These are phyloP conservation scores for Aspergillus vadensis DNA, from an alignment of 2,329 filamentous ascomycete species.

Conservation along the genomic window DNA sequence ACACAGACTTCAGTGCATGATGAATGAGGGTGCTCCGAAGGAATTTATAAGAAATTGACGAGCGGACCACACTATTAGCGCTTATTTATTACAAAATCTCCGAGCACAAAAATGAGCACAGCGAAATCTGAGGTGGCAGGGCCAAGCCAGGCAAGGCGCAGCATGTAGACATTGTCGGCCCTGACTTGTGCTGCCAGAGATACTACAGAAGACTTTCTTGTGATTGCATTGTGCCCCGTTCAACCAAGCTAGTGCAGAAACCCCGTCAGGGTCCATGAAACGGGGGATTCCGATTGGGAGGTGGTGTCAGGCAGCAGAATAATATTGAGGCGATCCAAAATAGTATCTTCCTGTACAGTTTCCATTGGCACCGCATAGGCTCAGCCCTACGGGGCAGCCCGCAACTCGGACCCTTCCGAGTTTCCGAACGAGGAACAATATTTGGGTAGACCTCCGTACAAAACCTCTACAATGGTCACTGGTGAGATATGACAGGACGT, in stretches of 20 bases:
- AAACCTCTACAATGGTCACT: too few relatives aligned
- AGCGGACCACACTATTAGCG: not conserved
- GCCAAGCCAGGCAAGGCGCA: not conserved
- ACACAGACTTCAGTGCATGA: not conserved
- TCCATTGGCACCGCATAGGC: not conserved
- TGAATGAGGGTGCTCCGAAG: too few relatives aligned
- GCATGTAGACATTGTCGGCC: not conserved
- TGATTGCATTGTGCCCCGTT: not conserved
- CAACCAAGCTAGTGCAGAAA: not conserved
- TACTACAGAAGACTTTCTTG: not conserved
- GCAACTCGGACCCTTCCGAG: not conserved
- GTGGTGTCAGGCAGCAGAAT: not conserved
- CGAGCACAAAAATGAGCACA: not conserved
- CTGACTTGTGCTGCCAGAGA: not conserved
- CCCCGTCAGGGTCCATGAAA: not conserved
- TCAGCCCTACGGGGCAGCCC: constrained; percentile 3
- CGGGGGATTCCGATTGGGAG: not conserved
- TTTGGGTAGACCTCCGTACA: too few relatives aligned
- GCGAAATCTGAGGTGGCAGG: not conserved
- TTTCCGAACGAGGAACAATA: not conserved
- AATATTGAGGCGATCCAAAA: too few relatives aligned
- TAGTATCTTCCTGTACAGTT: too few relatives aligned
- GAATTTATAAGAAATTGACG: not conserved
- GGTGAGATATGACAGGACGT: too few relatives aligned
- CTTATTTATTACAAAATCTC: not conserved